Conservation (phyloP, 371 early-diverging fungal species). For the Syncephalis plumigaleata region DNA sequence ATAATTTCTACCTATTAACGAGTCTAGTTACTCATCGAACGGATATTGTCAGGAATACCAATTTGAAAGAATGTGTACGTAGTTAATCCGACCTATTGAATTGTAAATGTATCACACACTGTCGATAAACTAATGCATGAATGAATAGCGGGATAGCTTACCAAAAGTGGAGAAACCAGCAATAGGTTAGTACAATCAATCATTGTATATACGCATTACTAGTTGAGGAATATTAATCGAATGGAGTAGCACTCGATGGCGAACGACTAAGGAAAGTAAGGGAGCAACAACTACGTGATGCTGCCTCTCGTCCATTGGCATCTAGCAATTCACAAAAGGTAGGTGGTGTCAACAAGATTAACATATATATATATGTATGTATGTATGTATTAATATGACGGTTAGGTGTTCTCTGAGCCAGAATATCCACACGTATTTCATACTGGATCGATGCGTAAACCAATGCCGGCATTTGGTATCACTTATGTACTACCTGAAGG, state of each 20-base stretch:
- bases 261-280: neutral
- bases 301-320: neutral
- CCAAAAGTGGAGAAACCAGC: no score
- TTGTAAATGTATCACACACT: conserved; percentile 11
- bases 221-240: no score
- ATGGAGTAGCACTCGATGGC: neutral
- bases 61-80: conserved; percentile 28
- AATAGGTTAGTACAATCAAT: no score
- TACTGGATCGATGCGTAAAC: conserved; percentile 24
- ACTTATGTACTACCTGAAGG: conserved; percentile 54
- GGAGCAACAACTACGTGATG: conserved; percentile 3
- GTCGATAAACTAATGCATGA: conserved; percentile 4
- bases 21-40: conserved; percentile 24
- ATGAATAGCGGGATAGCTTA: conserved; percentile 15
- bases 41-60: neutral
- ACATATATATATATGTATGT: neutral
- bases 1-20: conserved; percentile 46
- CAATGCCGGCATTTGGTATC: conserved; percentile 38
- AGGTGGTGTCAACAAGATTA: neutral
- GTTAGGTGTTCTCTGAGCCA: conserved; percentile 7
- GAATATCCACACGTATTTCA: conserved; percentile 41
- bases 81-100: conserved; percentile 8
- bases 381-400: neutral
- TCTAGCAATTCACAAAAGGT: neutral
- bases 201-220: no score